phyloP scores from a whole-genome alignment of 2,329 filamentous ascomycete genomes.

The Trichoderma gracile region DNA sequence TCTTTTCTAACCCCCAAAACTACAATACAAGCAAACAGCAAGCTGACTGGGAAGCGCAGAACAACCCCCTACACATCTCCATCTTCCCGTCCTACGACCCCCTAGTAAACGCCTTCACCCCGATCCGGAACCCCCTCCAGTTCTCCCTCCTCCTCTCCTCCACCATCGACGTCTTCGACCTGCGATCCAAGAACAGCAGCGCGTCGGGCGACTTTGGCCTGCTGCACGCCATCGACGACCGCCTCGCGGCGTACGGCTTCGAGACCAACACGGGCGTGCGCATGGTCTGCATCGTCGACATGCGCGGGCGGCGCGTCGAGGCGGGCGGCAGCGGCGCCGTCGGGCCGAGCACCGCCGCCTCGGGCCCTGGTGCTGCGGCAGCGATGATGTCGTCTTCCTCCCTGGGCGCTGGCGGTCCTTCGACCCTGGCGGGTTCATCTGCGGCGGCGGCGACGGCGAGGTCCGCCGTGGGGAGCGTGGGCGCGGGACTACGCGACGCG shows the following conservation, averaged over 20 bases:
- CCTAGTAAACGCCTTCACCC: conserved; percentile 52
- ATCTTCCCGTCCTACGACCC: conserved; percentile 77
- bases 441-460: conserved; percentile 29
- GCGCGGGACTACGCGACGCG: conserved; percentile 74
- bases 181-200: conserved; percentile 72
- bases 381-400: conserved; percentile 32
- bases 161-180: conserved; percentile 90
- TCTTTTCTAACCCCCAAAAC: neutral
- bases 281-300: conserved; percentile 87
- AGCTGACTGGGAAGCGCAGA: conserved; percentile 53
- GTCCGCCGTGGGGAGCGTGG: conserved; percentile 42
- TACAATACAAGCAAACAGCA: neutral
- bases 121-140: conserved; percentile 74
- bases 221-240: conserved; percentile 90
- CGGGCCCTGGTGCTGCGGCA: neutral
- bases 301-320: conserved; percentile 51
- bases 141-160: conserved; percentile 90
- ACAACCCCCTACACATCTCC: conserved; percentile 92
- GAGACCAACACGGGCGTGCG: conserved; percentile 94
- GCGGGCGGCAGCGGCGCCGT: conserved; percentile 19
- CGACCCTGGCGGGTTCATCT: neutral
- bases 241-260: conserved; percentile 91
- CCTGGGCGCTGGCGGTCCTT: conserved; percentile 26
- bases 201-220: conserved; percentile 83
- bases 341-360: conserved; percentile 5